phyloP scores from a whole-genome alignment of 176 grass and related monocot genomes.

The Paspalum vaginatum region DNA sequence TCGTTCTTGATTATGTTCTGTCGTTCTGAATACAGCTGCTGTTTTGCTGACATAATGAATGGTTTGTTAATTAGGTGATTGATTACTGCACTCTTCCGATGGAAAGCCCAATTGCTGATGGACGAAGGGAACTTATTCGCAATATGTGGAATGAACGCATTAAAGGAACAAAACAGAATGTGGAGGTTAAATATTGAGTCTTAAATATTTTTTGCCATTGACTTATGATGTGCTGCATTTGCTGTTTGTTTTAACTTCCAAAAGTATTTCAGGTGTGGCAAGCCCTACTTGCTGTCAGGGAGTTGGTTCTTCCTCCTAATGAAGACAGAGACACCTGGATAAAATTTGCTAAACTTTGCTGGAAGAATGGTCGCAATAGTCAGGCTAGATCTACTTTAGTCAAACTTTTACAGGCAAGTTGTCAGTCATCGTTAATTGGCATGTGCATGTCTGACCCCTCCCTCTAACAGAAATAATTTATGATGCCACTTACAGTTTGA shows the following conservation, averaged over 20 bases:
- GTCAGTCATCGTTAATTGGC: conserved; percentile 2
- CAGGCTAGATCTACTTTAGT: conserved; percentile 95
- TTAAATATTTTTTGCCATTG: conserved; percentile 29
- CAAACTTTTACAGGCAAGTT: conserved; percentile 87
- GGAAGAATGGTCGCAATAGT: conserved; percentile 90
- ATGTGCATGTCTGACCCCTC: conserved; percentile 2
- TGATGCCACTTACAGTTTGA: conserved; percentile 66
- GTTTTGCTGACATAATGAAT: conserved; percentile 34
- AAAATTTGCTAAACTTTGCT: conserved; percentile 97
- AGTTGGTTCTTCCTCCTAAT: conserved; percentile 96
- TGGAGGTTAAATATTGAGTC: conserved; percentile 93
- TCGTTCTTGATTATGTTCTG: conserved; percentile 18
- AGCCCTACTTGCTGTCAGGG: conserved; percentile 86
- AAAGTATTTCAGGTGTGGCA: conserved; percentile 85
- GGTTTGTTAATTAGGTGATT: conserved; percentile 67
- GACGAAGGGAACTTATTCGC: conserved; percentile 89
- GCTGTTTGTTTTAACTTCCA: conserved; percentile 30
- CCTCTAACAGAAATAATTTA: conserved; percentile 26
- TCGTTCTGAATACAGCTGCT: conserved; percentile 20
- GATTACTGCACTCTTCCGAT: conserved; percentile 92
- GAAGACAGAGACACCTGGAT: conserved; percentile 98
- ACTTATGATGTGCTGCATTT: neutral
- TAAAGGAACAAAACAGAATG: conserved; percentile 91
- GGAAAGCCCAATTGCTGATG: conserved; percentile 77
- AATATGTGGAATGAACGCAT: conserved; percentile 99